Conservation (phyloP, 306 rosid species). For the Arachis stenosperma region DNA sequence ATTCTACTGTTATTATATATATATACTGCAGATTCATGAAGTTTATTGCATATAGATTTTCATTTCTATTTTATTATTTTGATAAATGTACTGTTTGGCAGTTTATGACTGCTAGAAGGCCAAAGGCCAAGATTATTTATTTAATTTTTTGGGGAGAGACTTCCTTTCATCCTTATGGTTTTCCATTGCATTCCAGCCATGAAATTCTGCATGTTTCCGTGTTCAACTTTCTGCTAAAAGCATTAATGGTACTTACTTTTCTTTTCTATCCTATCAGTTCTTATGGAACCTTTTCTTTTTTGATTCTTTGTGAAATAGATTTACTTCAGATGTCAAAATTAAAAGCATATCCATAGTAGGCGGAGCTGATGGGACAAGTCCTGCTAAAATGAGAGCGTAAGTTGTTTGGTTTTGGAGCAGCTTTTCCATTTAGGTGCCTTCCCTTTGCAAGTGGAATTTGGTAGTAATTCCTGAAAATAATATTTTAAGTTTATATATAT, state of each 20-base stretch:
- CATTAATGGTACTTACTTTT: conserved; percentile 13
- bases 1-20: background rate
- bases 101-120: background rate
- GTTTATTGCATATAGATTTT: background rate
- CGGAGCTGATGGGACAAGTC: conserved; percentile 85
- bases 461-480: background rate
- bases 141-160: background rate
- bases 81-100: background rate
- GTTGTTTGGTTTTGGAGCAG: conserved; percentile 39
- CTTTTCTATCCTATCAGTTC: conserved; percentile 28
- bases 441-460: background rate
- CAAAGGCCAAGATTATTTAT: no score
- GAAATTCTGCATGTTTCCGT: conserved; percentile 1
- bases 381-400: conserved; percentile 95
- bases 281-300: conserved; percentile 20
- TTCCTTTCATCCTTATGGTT: conserved; percentile 21
- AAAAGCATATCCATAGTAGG: conserved; percentile 90
- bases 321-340: conserved; percentile 96
- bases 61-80: background rate
- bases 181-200: background rate
- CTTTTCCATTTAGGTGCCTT: conserved; percentile 26
- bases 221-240: background rate
- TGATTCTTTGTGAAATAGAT: conserved; percentile 50
- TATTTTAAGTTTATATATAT: conserved; percentile 25
- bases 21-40: background rate